These are phyloP conservation scores for Curvularia eragrostidis DNA, from an alignment of 2,329 filamentous ascomycete genomes.

Conservation along the genomic window DNA sequence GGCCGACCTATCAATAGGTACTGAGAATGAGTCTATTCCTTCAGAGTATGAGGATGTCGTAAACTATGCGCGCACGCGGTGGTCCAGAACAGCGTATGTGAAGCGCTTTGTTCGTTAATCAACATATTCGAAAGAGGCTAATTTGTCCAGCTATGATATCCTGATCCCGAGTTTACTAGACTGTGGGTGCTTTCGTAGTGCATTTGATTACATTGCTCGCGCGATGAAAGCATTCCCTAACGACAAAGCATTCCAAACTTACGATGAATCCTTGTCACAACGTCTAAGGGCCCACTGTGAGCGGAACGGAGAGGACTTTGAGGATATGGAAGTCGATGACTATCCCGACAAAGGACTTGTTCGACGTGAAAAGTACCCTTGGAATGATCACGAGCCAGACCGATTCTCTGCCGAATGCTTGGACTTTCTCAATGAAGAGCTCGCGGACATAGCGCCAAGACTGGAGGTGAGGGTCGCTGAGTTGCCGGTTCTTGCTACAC, in stretches of 20 bases:
- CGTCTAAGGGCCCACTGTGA: slow-evolving; percentile 35
- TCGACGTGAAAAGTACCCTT: slow-evolving; percentile 69
- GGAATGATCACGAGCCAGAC: slow-evolving; percentile 68
- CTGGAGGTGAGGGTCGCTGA: slow-evolving; percentile 79
- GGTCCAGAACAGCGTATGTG: slow-evolving; percentile 42
- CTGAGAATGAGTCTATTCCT: slow-evolving; percentile 3
- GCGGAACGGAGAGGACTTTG: slow-evolving; percentile 30
- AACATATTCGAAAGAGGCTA: slow-evolving; percentile 8
- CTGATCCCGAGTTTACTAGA: slow-evolving; percentile 62
- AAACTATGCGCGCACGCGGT: slow-evolving; percentile 31
- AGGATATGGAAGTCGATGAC: slow-evolving; percentile 59
- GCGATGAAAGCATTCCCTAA: slow-evolving; percentile 64
- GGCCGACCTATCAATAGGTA: slow-evolving; percentile 10
- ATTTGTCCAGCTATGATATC: slow-evolving; percentile 37
- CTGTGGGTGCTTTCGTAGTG: slow-evolving; percentile 72
- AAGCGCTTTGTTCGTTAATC: slow-evolving; percentile 1
- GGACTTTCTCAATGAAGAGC: slow-evolving; percentile 71
- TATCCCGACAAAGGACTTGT: slow-evolving; percentile 75
- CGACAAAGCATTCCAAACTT: slow-evolving; percentile 63
- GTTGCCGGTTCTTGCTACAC: slow-evolving; percentile 68
- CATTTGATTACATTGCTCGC: slow-evolving; percentile 68
- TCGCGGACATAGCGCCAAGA: slow-evolving; percentile 75
- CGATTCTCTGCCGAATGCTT: slow-evolving; percentile 64
- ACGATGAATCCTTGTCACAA: slow-evolving; percentile 58
- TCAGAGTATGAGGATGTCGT: slow-evolving; percentile 21